These are phyloP conservation scores for Penicillium janthinellum DNA, from an alignment of 2,329 filamentous ascomycete genomes.

Conservation along the genomic window DNA sequence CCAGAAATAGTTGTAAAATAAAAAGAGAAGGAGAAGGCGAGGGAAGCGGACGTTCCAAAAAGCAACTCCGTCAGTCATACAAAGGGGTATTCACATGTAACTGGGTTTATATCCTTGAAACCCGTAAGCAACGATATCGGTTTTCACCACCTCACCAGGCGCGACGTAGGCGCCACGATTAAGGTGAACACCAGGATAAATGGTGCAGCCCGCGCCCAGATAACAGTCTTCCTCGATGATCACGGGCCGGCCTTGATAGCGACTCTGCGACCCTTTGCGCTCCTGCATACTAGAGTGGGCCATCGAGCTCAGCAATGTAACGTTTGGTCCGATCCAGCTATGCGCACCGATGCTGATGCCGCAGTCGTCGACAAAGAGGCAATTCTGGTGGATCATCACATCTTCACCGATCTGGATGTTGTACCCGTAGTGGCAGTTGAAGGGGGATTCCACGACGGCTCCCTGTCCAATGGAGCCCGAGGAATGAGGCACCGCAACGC, in stretches of 20 bases:
- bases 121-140: slow-evolving; percentile 46
- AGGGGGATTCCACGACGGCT: slow-evolving; percentile 81
- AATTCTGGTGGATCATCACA: slow-evolving; percentile 79
- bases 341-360: slow-evolving; percentile 76
- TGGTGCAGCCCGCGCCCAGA: slow-evolving; percentile 64
- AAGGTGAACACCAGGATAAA: slow-evolving; percentile 52
- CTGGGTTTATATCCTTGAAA: slow-evolving; percentile 46
- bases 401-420: slow-evolving; percentile 87
- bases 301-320: slow-evolving; percentile 79
- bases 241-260: slow-evolving; percentile 70
- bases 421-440: slow-evolving; percentile 93
- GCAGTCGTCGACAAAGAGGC: slow-evolving; percentile 83
- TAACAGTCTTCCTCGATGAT: slow-evolving; percentile 73
- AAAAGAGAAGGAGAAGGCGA: background rate
- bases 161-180: slow-evolving; percentile 48
- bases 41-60: background rate
- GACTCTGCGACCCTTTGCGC: slow-evolving; percentile 72
- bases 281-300: slow-evolving; percentile 72
- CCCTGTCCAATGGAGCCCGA: slow-evolving; percentile 69
- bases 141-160: slow-evolving; percentile 47
- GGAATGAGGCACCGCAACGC: slow-evolving; percentile 56
- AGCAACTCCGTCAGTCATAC: background rate
- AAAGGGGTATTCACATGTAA: slow-evolving; percentile 39
- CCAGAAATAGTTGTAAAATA: background rate
- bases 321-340: slow-evolving; percentile 73